Conservation (phyloP, 1,284 basidiomycete genomes). For the Cryptococcus amylolentus region DNA sequence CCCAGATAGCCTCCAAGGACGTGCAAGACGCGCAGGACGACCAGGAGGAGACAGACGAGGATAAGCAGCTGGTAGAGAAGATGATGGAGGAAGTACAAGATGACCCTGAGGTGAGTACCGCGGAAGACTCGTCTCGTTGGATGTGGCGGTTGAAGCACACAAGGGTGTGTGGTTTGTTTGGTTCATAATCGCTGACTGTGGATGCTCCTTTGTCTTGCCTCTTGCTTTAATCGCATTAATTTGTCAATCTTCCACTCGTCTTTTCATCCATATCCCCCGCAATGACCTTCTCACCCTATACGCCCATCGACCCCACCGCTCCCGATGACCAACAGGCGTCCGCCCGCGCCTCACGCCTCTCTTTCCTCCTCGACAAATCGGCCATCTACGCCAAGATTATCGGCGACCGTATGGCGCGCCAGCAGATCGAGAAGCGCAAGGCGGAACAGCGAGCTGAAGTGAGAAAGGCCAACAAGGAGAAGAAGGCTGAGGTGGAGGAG, state of each 20-base stretch:
- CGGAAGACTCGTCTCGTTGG: background rate
- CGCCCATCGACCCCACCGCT: background rate
- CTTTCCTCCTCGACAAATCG: slow-evolving; percentile 47
- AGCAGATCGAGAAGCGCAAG: slow-evolving; percentile 45
- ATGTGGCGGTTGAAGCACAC: background rate
- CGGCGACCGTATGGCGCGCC: slow-evolving; percentile 49
- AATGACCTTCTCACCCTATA: background rate
- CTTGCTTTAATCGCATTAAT: background rate
- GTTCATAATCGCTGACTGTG: slow-evolving; percentile 4
- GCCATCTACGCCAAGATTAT: slow-evolving; percentile 50
- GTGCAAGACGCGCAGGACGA: slow-evolving; percentile 7
- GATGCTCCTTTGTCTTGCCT: slow-evolving; percentile 18
- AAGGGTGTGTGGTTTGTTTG: background rate
- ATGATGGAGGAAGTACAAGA: slow-evolving; percentile 15
- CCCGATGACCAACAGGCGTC: slow-evolving; percentile 23
- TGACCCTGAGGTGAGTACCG: slow-evolving; percentile 41
- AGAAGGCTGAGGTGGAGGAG: slow-evolving; percentile 22
- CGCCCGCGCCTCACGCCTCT: slow-evolving; percentile 32
- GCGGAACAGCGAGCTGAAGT: slow-evolving; percentile 41
- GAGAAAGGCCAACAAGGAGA: slow-evolving; percentile 46
- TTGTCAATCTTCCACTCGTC: slow-evolving; percentile 1
- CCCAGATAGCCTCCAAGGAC: slow-evolving; percentile 1
- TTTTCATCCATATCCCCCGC: background rate
- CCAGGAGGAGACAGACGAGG: slow-evolving; percentile 3
- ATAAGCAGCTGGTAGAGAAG: slow-evolving; percentile 15